These are phyloP conservation scores for Panicum hallii DNA, from an alignment of 202 grass and related monocot species.

Conservation along the genomic window DNA sequence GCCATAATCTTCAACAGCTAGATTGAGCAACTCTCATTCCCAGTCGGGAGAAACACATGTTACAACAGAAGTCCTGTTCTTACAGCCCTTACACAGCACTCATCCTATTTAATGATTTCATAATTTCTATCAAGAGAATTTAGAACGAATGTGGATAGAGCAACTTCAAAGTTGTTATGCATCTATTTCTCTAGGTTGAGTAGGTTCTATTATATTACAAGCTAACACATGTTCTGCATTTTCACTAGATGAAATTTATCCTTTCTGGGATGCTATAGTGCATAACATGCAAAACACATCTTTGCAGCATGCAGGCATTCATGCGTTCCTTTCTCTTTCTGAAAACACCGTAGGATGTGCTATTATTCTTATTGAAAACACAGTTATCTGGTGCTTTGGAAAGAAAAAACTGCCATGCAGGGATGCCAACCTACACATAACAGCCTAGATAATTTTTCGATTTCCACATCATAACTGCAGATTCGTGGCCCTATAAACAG, in stretches of 20 bases:
- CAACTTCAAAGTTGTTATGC: not conserved
- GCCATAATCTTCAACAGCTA: not conserved
- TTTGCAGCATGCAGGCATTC: not conserved
- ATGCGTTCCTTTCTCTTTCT: not conserved
- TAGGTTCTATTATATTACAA: not conserved
- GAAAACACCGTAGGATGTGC: not conserved
- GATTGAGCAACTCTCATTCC: conserved; percentile 5
- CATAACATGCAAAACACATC: not conserved
- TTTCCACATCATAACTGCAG: not conserved
- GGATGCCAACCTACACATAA: not conserved
- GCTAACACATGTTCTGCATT: not conserved
- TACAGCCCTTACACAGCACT: not conserved
- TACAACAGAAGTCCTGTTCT: not conserved
- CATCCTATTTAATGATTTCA: conserved; percentile 17
- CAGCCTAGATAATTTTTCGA: not conserved
- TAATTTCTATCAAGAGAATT: conserved; percentile 7
- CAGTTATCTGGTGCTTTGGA: not conserved
- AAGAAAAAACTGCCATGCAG: conserved; percentile 1
- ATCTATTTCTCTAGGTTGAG: conserved; percentile 4
- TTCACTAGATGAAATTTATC: conserved; percentile 20
- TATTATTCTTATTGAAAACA: not conserved
- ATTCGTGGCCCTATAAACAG: not conserved
- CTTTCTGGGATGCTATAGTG: not conserved
- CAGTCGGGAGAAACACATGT: not conserved
- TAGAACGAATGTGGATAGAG: not conserved